These are phyloP conservation scores for Peronosclerospora sorghi DNA, from an alignment of 352 stramenopile genomes.

Conservation along the genomic window DNA sequence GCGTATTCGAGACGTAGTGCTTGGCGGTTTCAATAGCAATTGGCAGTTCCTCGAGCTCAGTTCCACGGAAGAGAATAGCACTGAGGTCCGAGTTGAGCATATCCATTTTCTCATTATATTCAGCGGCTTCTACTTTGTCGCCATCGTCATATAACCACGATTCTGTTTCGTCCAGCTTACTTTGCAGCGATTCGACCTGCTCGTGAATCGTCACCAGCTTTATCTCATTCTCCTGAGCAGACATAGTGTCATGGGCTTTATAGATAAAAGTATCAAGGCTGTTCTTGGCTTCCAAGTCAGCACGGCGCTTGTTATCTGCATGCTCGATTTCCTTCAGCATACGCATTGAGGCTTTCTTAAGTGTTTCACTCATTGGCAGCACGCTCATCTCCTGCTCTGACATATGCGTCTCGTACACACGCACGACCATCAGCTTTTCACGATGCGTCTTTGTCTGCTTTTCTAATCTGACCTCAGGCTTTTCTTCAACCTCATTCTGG, in stretches of 20 bases:
- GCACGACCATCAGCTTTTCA: slow-evolving; percentile 51
- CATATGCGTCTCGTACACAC: slow-evolving; percentile 21
- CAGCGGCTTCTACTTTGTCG: no score
- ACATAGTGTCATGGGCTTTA: slow-evolving; percentile 82
- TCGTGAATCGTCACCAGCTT: slow-evolving; percentile 77
- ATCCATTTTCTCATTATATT: no score
- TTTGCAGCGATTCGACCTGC: slow-evolving; percentile 70
- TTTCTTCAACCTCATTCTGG: no score
- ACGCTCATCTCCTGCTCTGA: slow-evolving; percentile 32
- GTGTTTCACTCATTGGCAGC: slow-evolving; percentile 44
- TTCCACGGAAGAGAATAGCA: slow-evolving; percentile 82
- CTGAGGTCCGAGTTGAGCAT: no score
- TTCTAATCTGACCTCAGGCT: no score
- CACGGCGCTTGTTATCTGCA: slow-evolving; percentile 53
- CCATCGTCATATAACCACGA: no score
- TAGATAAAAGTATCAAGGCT: slow-evolving; percentile 92
- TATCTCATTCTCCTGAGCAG: slow-evolving; percentile 57
- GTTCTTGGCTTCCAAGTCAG: slow-evolving; percentile 83
- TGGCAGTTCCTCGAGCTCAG: slow-evolving; percentile 78
- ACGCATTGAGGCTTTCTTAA: slow-evolving; percentile 57
- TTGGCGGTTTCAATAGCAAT: no score
- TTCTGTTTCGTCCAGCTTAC: no score
- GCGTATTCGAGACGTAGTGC: no score
- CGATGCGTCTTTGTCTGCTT: slow-evolving; percentile 87
- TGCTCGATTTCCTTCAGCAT: slow-evolving; percentile 60